Percentiles rank a stretch among this genome's conserved stretches.
Conservation (phyloP, 164 flowering plant genomes). For the Litsea cubeba region DNA sequence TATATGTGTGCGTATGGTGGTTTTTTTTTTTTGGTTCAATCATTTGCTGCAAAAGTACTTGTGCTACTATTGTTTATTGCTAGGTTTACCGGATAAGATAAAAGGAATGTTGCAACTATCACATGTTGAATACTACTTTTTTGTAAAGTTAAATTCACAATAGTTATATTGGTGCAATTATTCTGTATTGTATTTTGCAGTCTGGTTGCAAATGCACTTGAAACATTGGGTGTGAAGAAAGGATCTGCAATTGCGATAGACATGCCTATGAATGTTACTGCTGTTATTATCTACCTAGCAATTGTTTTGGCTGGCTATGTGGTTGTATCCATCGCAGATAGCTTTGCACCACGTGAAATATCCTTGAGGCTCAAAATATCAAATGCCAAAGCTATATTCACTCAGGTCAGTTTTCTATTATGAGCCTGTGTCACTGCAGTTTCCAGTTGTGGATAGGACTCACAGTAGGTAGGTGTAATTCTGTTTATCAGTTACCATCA, state of each 20-base stretch:
- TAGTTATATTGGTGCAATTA: neutral
- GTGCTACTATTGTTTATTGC: no score
- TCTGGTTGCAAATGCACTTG: conserved; percentile 77
- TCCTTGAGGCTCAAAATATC: conserved; percentile 71
- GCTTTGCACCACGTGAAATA: conserved; percentile 84
- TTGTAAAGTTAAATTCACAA: neutral
- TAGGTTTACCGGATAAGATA: neutral
- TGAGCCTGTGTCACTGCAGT: neutral
- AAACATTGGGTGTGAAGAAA: conserved; percentile 50
- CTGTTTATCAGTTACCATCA: neutral
- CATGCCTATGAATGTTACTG: conserved; percentile 88
- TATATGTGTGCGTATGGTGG: no score
- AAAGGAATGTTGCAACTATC: neutral
- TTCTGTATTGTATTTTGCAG: conserved; percentile 34
- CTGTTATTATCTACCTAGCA: conserved; percentile 83
- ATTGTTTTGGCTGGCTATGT: conserved; percentile 80
- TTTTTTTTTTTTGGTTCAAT: no score
- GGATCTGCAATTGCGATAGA: conserved; percentile 95
- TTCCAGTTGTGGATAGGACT: neutral
- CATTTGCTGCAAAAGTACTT: no score
- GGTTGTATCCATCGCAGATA: conserved; percentile 97
- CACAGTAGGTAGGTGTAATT: no score
- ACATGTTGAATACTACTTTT: neutral
- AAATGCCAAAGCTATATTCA: conserved; percentile 78
- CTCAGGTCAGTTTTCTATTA: conserved; percentile 53